These are phyloP conservation scores for Lactarius psammicola DNA, from an alignment of 768 basidiomycete genomes.

Conservation along the genomic window DNA sequence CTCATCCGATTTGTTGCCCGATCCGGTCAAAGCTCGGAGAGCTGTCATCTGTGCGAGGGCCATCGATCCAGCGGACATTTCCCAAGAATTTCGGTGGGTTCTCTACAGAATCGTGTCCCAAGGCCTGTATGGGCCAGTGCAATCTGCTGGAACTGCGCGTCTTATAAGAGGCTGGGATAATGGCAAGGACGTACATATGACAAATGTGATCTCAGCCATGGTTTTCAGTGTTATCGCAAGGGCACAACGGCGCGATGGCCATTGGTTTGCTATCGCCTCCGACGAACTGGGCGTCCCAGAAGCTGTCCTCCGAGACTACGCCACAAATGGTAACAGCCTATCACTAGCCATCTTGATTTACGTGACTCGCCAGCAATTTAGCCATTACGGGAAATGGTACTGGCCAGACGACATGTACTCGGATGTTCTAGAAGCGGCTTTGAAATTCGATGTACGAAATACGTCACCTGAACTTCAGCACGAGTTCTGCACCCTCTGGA, in stretches of 20 bases:
- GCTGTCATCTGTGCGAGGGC: not conserved
- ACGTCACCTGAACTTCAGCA: not conserved
- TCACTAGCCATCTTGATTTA: not conserved
- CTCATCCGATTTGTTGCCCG: not conserved
- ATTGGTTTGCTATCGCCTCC: not conserved
- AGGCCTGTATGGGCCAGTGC: not conserved
- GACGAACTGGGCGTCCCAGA: not conserved
- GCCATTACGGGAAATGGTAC: not conserved
- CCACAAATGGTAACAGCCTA: not conserved
- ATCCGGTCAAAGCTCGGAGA: not conserved
- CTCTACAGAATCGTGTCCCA: not conserved
- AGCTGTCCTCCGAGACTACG: not conserved
- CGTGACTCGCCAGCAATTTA: not conserved
- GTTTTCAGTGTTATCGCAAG: not conserved
- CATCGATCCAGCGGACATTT: not conserved
- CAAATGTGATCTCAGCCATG: too few species aligned
- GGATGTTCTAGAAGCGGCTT: not conserved
- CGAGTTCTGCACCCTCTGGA: too few species aligned
- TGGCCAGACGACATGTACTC: not conserved
- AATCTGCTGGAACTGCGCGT: not conserved
- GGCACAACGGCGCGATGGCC: not conserved
- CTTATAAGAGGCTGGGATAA: not conserved
- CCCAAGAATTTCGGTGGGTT: too few species aligned
- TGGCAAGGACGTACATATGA: too few species aligned
- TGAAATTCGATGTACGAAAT: not conserved